A percentile compares a stretch with the other conserved stretches of the same genome.
Conservation (phyloP, 768 basidiomycete species). For the Suillus brevipes region DNA sequence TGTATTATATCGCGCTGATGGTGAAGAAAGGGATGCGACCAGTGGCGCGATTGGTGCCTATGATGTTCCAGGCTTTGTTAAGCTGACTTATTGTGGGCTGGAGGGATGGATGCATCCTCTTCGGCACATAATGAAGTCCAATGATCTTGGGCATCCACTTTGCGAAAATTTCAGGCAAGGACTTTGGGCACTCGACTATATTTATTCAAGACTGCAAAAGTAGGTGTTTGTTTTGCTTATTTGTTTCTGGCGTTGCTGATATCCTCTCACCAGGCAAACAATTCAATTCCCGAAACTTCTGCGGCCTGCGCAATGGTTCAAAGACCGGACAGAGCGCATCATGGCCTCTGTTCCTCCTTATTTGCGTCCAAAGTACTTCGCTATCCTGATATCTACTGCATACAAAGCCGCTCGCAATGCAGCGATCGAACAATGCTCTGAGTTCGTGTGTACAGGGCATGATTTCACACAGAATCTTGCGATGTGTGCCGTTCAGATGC, state of each 20-base stretch:
- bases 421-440: slow-evolving; percentile 85
- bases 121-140: slow-evolving; percentile 79
- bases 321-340: slow-evolving; percentile 83
- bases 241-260: slow-evolving; percentile 16
- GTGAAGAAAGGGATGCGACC: slow-evolving; percentile 91
- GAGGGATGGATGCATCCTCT: slow-evolving; percentile 97
- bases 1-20: slow-evolving; percentile 81
- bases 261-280: slow-evolving; percentile 46
- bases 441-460: slow-evolving; percentile 83
- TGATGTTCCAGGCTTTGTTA: slow-evolving; percentile 71
- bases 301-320: slow-evolving; percentile 80
- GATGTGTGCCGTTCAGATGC: slow-evolving; percentile 83
- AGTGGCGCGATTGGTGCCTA: slow-evolving; percentile 80
- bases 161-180: slow-evolving; percentile 87
- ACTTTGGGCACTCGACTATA: slow-evolving; percentile 91
- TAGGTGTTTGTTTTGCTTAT: slow-evolving; percentile 40
- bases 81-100: slow-evolving; percentile 87
- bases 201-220: slow-evolving; percentile 66
- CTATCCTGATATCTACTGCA: slow-evolving; percentile 84
- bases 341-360: slow-evolving; percentile 75
- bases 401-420: slow-evolving; percentile 88
- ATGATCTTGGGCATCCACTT: slow-evolving; percentile 92
- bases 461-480: slow-evolving; percentile 90
- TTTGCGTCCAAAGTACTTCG: slow-evolving; percentile 95
- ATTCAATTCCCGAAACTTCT: slow-evolving; percentile 65